phyloP scores from a whole-genome alignment of 345 rosid species.

The Gossypium anomalum region DNA sequence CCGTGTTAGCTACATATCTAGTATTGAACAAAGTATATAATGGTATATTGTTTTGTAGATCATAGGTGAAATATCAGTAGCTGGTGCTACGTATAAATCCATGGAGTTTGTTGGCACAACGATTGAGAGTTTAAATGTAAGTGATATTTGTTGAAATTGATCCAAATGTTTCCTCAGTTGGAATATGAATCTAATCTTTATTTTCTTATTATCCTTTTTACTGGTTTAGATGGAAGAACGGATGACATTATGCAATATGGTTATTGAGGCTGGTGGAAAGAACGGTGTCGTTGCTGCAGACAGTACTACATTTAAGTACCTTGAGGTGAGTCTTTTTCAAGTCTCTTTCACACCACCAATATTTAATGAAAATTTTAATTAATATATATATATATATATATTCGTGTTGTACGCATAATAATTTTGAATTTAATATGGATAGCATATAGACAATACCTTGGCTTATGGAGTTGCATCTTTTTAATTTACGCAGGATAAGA shows the following conservation, averaged over 20 bases:
- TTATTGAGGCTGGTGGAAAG: conserved; percentile 97
- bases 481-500: conserved; percentile 57
- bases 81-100: conserved; percentile 95
- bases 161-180: not conserved
- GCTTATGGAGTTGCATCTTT: conserved; percentile 6
- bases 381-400: too few relatives aligned
- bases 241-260: conserved; percentile 98
- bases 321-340: conserved; percentile 49
- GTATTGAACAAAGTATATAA: too few relatives aligned
- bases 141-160: conserved; percentile 20
- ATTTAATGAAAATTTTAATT: too few relatives aligned
- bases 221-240: conserved; percentile 88
- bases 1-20: too few relatives aligned
- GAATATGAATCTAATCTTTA: not conserved
- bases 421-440: too few relatives aligned
- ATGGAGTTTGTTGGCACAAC: conserved; percentile 96
- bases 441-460: too few relatives aligned
- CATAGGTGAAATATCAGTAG: conserved; percentile 92
- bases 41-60: conserved; percentile 39
- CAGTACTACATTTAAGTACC: conserved; percentile 76
- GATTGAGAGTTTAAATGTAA: conserved; percentile 74
- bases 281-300: conserved; percentile 94
- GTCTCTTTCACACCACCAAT: not conserved
- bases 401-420: too few relatives aligned
- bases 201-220: not conserved